These are phyloP conservation scores for Pseudoperonospora humuli DNA, from an alignment of 352 stramenopile species.

Conservation along the genomic window DNA sequence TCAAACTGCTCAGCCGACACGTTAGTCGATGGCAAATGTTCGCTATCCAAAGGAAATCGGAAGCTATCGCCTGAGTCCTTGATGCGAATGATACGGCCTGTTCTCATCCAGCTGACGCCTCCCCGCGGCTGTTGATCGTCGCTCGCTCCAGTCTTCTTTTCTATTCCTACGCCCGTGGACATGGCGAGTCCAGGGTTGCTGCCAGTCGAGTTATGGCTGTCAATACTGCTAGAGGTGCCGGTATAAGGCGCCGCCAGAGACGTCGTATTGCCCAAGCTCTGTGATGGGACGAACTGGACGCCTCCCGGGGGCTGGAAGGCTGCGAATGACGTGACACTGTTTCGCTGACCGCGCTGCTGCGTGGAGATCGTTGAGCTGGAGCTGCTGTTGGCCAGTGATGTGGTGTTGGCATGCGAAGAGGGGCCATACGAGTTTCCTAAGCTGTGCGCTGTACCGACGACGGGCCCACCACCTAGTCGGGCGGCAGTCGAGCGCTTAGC, in stretches of 20 bases:
- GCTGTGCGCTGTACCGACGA: conserved; percentile 9
- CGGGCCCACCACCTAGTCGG: conserved; percentile 16
- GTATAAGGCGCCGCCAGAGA: conserved; percentile 16
- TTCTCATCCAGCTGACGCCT: conserved; percentile 57
- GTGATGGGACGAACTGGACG: conserved; percentile 14
- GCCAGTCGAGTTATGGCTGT: conserved; percentile 20
- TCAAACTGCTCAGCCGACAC: conserved; percentile 28
- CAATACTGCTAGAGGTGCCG: conserved; percentile 21
- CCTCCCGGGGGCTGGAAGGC: conserved; percentile 27
- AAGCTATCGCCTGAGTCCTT: conserved; percentile 67
- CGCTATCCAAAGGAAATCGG: conserved; percentile 57
- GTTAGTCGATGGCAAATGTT: conserved; percentile 41
- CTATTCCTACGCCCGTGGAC: conserved; percentile 22
- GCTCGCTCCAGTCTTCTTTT: conserved; percentile 9
- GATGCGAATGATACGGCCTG: conserved; percentile 57
- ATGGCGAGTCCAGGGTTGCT: conserved; percentile 18
- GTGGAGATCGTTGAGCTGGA: conserved; percentile 5
- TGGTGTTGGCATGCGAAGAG: conserved; percentile 1
- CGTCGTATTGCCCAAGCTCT: conserved; percentile 8
- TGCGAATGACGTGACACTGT: conserved; percentile 29
- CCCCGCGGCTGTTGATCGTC: conserved; percentile 34
- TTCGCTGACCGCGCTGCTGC: conserved; percentile 24
- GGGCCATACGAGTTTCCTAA: conserved; percentile 16
- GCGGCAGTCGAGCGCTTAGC: conserved; percentile 16
- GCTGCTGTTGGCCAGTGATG: conserved; percentile 8